Evolutionary conservation across 495 filamentous ascomycete genomes (phyloP).

Genomic region (Hyaloscypha hepaticicola): DNA sequence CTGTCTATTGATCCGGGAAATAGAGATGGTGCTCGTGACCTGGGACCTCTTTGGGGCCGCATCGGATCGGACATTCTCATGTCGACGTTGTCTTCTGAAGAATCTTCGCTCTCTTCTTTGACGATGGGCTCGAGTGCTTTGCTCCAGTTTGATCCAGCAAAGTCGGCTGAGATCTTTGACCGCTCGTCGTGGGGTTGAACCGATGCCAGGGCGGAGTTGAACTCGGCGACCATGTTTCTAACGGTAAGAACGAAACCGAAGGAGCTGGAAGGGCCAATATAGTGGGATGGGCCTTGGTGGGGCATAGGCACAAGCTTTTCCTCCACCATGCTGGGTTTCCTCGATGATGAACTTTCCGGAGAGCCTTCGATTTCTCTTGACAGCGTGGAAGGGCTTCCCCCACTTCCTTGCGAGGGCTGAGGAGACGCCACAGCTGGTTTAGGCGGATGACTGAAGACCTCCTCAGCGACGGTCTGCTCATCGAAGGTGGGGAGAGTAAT

Average conservation of each 20-base stretch:
- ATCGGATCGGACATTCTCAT: not conserved
- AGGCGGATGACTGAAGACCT: conserved; percentile 20
- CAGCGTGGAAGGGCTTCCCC: conserved; percentile 12
- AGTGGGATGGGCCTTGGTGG: conserved; percentile 30
- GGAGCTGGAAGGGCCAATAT: conserved; percentile 33
- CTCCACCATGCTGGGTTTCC: conserved; percentile 15
- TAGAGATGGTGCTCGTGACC: not conserved
- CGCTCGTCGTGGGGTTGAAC: conserved; percentile 31
- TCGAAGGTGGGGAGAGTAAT: conserved; percentile 25
- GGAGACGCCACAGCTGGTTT: conserved; percentile 11
- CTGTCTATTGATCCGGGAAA: conserved; percentile 11
- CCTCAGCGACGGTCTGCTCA: conserved; percentile 25
- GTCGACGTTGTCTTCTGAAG: conserved; percentile 20
- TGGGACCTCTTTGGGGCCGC: not conserved
- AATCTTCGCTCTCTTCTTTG: conserved; percentile 26
- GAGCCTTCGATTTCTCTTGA: conserved; percentile 15
- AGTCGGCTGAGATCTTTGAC: conserved; percentile 27
- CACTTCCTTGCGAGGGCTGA: not conserved
- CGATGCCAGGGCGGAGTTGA: conserved; percentile 25
- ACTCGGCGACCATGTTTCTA: conserved; percentile 31
- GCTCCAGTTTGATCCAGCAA: conserved; percentile 29
- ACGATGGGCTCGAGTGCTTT: conserved; percentile 31
- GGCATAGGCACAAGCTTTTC: conserved; percentile 30
- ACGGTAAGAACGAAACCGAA: conserved; percentile 32
- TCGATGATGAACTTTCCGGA: conserved; percentile 5